Conservation (phyloP, 1,284 basidiomycete genomes). For the Cerrena zonata region DNA sequence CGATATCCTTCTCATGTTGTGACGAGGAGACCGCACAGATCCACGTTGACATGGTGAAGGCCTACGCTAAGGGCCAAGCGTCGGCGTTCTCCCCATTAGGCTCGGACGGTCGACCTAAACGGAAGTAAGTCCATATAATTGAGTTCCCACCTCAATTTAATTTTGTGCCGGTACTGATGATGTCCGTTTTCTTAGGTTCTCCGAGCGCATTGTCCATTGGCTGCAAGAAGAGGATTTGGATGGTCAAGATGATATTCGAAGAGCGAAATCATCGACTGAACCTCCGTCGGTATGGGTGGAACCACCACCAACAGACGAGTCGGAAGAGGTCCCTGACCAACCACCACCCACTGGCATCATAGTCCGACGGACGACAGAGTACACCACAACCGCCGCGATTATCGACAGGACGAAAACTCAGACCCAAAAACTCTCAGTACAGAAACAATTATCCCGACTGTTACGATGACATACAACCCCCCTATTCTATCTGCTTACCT, state of each 20-base stretch:
- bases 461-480: neutral
- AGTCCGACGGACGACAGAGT: too few species aligned
- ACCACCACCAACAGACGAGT: neutral
- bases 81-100: constrained; percentile 54
- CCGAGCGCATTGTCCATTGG: constrained; percentile 51
- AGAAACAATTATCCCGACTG: neutral
- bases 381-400: too few species aligned
- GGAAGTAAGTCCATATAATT: constrained; percentile 42
- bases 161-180: constrained; percentile 5
- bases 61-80: constrained; percentile 42
- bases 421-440: too few species aligned
- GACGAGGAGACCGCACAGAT: constrained; percentile 43
- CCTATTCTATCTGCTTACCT: neutral
- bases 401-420: too few species aligned
- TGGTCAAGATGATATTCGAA: constrained; percentile 27
- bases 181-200: constrained; percentile 22
- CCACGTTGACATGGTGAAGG: constrained; percentile 44
- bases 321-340: neutral
- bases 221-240: constrained; percentile 48
- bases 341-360: too few species aligned
- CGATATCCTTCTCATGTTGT: constrained; percentile 66
- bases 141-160: neutral
- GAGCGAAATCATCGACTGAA: neutral
- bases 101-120: constrained; percentile 50
- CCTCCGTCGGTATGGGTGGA: neutral